A percentile compares a stretch with the other conserved stretches of the same genome.
Conservation (phyloP, 73 alveolate species). For the Paramecium sonneborni region DNA sequence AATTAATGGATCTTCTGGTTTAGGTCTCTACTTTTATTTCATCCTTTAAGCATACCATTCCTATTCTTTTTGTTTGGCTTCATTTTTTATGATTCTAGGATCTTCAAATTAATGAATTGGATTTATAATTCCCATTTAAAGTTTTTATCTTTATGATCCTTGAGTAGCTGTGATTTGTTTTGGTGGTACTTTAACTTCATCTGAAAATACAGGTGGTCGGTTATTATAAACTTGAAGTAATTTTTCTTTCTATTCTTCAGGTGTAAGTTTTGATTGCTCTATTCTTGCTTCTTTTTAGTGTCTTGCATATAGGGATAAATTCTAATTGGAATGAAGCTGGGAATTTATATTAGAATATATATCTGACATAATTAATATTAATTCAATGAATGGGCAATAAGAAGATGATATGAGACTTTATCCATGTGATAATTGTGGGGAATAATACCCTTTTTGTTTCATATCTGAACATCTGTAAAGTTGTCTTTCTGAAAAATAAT, state of each 20-base stretch:
- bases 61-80: not conserved
- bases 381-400: not conserved
- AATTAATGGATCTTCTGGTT: slow-evolving; percentile 34
- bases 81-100: not conserved
- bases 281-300: slow-evolving; percentile 27
- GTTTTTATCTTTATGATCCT: not conserved
- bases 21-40: not conserved
- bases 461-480: not conserved
- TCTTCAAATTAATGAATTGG: slow-evolving; percentile 30
- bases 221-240: slow-evolving; percentile 9
- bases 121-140: slow-evolving; percentile 15
- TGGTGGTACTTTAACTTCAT: not conserved
- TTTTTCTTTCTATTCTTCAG: not conserved
- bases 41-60: slow-evolving; percentile 47
- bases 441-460: not conserved
- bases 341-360: slow-evolving; percentile 21
- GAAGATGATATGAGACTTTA: not conserved
- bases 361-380: not conserved
- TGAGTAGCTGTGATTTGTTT: not conserved
- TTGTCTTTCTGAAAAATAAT: not conserved
- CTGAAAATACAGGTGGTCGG: slow-evolving; percentile 24
- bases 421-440: not conserved
- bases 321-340: not conserved
- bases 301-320: slow-evolving; percentile 33
- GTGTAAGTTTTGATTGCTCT: not conserved